A percentile compares a stretch with the other conserved stretches of the same genome.
Conservation (phyloP, 2,329 filamentous ascomycete genomes). For the Fusarium sambucinum region DNA sequence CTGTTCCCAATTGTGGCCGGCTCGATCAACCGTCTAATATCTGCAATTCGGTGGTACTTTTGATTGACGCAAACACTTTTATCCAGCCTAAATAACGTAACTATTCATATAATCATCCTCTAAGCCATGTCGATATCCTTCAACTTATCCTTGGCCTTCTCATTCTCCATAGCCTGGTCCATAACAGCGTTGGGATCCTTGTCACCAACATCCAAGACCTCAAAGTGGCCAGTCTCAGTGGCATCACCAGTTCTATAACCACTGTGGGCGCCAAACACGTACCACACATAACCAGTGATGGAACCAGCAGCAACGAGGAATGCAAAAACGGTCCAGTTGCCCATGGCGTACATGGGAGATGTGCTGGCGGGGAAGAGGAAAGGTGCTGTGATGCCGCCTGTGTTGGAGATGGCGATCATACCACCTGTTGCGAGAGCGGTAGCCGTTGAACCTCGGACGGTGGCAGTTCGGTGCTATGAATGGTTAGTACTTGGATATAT, state of each 20-base stretch:
- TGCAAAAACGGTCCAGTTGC: conserved; percentile 53
- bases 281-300: conserved; percentile 50
- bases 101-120: not conserved
- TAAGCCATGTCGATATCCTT: conserved; percentile 37
- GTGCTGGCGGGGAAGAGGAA: conserved; percentile 51
- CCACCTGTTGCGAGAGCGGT: conserved; percentile 52
- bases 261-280: conserved; percentile 50
- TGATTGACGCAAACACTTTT: not conserved
- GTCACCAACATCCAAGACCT: conserved; percentile 39
- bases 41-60: not conserved
- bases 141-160: conserved; percentile 35
- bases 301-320: conserved; percentile 46
- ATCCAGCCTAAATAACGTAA: not conserved
- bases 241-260: conserved; percentile 48
- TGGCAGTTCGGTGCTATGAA: conserved; percentile 50
- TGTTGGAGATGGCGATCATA: conserved; percentile 53
- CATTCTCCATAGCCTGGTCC: conserved; percentile 30
- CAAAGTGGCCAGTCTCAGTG: conserved; percentile 28
- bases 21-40: too few species aligned
- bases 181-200: conserved; percentile 38
- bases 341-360: conserved; percentile 51
- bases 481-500: not conserved
- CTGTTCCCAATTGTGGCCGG: too few species aligned
- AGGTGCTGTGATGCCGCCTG: conserved; percentile 51
- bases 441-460: conserved; percentile 50